These are phyloP conservation scores for Neurospora pannonica DNA, from an alignment of 495 filamentous ascomycete genomes.

Conservation along the genomic window DNA sequence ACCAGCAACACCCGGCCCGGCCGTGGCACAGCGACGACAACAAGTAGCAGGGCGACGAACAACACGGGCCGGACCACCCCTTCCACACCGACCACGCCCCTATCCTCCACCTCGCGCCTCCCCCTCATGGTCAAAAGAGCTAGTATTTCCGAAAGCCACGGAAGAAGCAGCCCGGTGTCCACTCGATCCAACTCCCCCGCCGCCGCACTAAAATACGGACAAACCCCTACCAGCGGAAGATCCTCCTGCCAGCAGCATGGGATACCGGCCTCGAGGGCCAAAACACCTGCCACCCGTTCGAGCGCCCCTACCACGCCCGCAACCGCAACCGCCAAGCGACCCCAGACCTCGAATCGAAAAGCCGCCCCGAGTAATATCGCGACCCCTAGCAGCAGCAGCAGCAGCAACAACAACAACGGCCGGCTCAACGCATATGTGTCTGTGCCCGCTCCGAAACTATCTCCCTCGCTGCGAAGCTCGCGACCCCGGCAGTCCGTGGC, in stretches of 20 bases:
- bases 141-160: constrained; percentile 29
- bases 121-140: constrained; percentile 35
- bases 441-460: constrained; percentile 38
- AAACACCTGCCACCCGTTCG: constrained; percentile 26
- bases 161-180: constrained; percentile 31
- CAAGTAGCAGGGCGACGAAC: neutral
- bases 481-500: constrained; percentile 73
- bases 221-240: constrained; percentile 26
- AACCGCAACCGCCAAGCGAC: constrained; percentile 22
- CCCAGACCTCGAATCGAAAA: constrained; percentile 23
- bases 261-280: constrained; percentile 13
- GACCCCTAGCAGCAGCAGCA: constrained; percentile 15
- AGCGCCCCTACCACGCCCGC: constrained; percentile 21
- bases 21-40: constrained; percentile 6
- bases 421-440: constrained; percentile 47
- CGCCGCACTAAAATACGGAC: constrained; percentile 23
- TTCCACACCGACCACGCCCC: constrained; percentile 21
- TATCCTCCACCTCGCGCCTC: constrained; percentile 31
- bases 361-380: constrained; percentile 20
- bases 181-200: constrained; percentile 43
- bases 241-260: constrained; percentile 25
- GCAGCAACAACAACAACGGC: constrained; percentile 1
- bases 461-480: constrained; percentile 72
- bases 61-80: constrained; percentile 12
- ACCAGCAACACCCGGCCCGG: constrained; percentile 18